Evolutionary conservation across 2,329 filamentous ascomycete genomes (phyloP).

Genomic region (Ceratocystis albifundus): DNA sequence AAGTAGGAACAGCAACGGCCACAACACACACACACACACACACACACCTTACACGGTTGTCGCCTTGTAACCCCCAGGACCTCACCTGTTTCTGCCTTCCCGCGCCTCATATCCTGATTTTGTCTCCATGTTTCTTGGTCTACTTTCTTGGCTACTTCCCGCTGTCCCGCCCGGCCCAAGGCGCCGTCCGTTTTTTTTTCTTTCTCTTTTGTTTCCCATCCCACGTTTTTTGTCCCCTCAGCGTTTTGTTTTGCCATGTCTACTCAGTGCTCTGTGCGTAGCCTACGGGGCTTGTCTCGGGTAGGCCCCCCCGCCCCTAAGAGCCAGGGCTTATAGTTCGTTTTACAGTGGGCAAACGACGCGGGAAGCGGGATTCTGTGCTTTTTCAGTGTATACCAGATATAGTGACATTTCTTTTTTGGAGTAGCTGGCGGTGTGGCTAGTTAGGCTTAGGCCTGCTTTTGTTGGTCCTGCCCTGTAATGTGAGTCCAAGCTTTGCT

Average conservation of each 20-base stretch:
- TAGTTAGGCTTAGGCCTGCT: too few relatives aligned
- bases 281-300: background rate
- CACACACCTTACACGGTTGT: background rate
- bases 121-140: background rate
- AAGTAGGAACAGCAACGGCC: background rate
- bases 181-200: background rate
- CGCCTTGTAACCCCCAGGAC: background rate
- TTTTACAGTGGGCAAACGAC: background rate
- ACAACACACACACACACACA: background rate
- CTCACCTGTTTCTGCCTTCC: background rate
- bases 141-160: background rate
- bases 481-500: background rate
- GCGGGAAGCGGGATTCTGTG: background rate
- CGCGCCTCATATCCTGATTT: background rate
- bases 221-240: background rate
- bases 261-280: background rate
- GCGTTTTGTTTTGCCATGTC: background rate
- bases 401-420: too few relatives aligned
- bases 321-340: background rate
- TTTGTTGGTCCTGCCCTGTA: too few relatives aligned
- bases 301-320: background rate
- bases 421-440: too few relatives aligned
- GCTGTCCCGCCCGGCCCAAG: background rate
- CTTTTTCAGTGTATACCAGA: background rate
- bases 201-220: constrained; percentile 4